Base-by-base conservation (phyloP, 306 rosid species). In the Glycine tomentella region DNA sequence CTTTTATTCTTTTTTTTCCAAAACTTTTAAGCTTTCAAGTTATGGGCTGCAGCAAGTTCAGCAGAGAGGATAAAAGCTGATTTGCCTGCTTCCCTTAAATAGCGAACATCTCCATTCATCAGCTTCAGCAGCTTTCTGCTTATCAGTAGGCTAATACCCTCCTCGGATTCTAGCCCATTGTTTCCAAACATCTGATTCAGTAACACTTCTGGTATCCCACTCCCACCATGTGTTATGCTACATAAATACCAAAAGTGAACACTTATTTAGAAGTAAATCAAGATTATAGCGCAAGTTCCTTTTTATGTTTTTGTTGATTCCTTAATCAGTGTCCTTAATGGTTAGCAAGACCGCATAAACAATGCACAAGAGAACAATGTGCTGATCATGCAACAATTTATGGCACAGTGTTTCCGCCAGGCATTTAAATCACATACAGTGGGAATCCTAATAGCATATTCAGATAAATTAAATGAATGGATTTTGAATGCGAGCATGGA, bases 71-170 rank as follows among this genome's bases (percentile, higher is more conserved):
- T 90, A 84, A 95, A 92, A 77, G 89, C 88, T 2, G 96, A 84
- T 75, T 78, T 93, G n/a, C 91, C 97, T 15, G 85, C 96, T 90
- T 93, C 97, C 80, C 90, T 88, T 55, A 95, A 82, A 84, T 92
- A 93, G 46, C 86, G 90, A 14, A 93, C 92, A 56, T 92, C 98
- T 52, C 99, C 99, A 74, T 87, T 91, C 98, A 95, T 95, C 25
- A 91, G 93, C 86, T 90, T 90, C 84, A 93, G 86, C 62, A 95
- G 88, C 78, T 90, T 93, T 77, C 97, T 86, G 82, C 99, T 89
- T 75, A 95, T 87, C 45, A 93, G 88, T 13, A 95, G 87, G 87
- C 97, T 88, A 40, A 88, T 64, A 49, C 98, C 98, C 69, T 93
- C 99, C 38, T 95, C 99, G 0, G 94, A 91, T 50, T 90, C 83